Percentiles rank a stretch among this genome's conserved stretches.
These are phyloP conservation scores for Fragaria iinumae DNA, from an alignment of 306 rosid genomes.

Conservation along the genomic window DNA sequence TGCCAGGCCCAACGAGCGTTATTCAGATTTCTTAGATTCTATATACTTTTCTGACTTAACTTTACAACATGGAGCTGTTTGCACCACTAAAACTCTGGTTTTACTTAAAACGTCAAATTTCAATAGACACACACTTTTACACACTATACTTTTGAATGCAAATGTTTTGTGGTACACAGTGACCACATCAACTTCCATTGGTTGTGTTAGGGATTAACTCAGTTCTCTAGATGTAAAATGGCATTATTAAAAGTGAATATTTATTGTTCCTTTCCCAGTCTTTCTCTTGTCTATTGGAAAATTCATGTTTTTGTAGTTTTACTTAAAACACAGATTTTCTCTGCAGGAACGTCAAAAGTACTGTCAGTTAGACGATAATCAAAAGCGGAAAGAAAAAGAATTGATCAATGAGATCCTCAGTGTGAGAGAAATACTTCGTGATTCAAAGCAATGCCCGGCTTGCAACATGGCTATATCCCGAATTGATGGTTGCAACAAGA, in stretches of 20 bases:
- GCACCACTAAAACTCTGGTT: neutral
- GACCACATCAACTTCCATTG: neutral
- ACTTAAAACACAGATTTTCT: conserved; percentile 9
- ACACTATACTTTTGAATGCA: neutral
- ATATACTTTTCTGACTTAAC: neutral
- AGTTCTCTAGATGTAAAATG: neutral
- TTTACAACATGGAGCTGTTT: neutral
- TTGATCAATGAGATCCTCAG: conserved; percentile 81
- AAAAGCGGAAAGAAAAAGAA: conserved; percentile 58
- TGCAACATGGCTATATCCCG: conserved; percentile 83
- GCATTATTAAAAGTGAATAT: no score
- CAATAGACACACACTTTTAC: neutral
- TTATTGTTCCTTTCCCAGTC: neutral
- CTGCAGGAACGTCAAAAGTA: conserved; percentile 81
- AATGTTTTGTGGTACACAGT: neutral
- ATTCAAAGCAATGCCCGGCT: conserved; percentile 81
- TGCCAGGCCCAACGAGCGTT: neutral
- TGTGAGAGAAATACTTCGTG: conserved; percentile 61
- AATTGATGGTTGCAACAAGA: conserved; percentile 89
- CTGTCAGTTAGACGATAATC: conserved; percentile 48
- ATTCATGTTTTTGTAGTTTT: neutral
- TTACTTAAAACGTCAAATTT: neutral
- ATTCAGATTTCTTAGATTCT: neutral
- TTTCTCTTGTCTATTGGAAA: conserved; percentile 3
- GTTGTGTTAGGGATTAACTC: neutral